Conservation (phyloP, 768 basidiomycete species). For the Leccinum fibrillosum region DNA sequence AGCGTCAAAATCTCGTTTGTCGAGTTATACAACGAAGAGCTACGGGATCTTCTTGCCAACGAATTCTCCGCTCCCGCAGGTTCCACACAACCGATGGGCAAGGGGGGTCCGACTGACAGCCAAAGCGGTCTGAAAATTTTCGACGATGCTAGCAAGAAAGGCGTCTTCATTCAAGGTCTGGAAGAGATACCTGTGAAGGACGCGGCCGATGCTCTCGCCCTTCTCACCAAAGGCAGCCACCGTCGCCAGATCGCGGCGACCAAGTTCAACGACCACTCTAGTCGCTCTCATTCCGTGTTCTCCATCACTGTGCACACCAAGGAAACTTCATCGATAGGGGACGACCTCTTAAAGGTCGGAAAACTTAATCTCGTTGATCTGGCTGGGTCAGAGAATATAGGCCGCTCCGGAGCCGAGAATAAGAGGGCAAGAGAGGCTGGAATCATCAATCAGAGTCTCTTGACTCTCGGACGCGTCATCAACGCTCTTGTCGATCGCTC, state of each 20-base stretch:
- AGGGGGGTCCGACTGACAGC: slow-evolving; percentile 47
- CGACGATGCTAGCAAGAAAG: slow-evolving; percentile 84
- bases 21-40: slow-evolving; percentile 97
- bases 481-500: slow-evolving; percentile 92
- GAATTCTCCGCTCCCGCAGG: slow-evolving; percentile 73
- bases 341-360: slow-evolving; percentile 89
- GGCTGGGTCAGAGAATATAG: slow-evolving; percentile 97
- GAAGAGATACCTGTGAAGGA: slow-evolving; percentile 87
- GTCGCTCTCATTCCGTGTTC: slow-evolving; percentile 97
- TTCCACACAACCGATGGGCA: slow-evolving; percentile 75
- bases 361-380: slow-evolving; percentile 97
- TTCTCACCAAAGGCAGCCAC: slow-evolving; percentile 86
- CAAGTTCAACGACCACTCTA: slow-evolving; percentile 96
- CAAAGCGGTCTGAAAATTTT: slow-evolving; percentile 81
- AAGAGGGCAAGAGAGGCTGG: slow-evolving; percentile 95
- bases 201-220: slow-evolving; percentile 74
- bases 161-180: slow-evolving; percentile 91
- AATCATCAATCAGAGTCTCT: slow-evolving; percentile 96
- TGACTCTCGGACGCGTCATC: slow-evolving; percentile 96
- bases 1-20: slow-evolving; percentile 93
- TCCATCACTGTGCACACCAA: slow-evolving; percentile 94
- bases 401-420: slow-evolving; percentile 91
- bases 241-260: slow-evolving; percentile 92
- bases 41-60: slow-evolving; percentile 84
- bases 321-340: slow-evolving; percentile 71